These are phyloP conservation scores for Plantago coronopus DNA, from an alignment of 305 asterid genomes.

Conservation along the genomic window DNA sequence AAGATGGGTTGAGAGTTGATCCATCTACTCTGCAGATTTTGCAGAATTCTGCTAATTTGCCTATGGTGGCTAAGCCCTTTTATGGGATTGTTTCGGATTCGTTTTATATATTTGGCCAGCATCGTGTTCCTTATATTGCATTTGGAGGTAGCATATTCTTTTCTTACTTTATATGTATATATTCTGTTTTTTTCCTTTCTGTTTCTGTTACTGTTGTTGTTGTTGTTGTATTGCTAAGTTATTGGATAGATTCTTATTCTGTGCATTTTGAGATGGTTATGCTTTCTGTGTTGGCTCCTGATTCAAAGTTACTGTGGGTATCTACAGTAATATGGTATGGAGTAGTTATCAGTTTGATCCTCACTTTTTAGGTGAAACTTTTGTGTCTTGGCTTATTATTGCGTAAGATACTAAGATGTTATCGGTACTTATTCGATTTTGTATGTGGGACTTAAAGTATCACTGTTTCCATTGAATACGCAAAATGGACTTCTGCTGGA, in stretches of 20 bases:
- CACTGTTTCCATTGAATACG: too few relatives aligned
- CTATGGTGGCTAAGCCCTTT: slow-evolving; percentile 93
- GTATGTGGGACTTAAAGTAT: too few relatives aligned
- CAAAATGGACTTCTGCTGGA: too few relatives aligned
- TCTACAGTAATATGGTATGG: not conserved
- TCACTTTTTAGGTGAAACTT: too few relatives aligned
- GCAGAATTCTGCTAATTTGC: slow-evolving; percentile 82
- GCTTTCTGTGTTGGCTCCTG: not conserved
- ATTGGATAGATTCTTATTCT: not conserved
- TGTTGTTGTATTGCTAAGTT: slow-evolving; percentile 7
- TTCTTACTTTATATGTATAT: not conserved
- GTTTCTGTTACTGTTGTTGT: too few relatives aligned
- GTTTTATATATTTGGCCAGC: slow-evolving; percentile 75
- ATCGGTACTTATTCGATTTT: too few relatives aligned
- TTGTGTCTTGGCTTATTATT: not conserved
- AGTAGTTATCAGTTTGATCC: too few relatives aligned
- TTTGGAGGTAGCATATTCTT: slow-evolving; percentile 54
- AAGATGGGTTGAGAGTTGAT: slow-evolving; percentile 74
- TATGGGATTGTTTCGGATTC: slow-evolving; percentile 88
- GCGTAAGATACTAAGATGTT: too few relatives aligned
- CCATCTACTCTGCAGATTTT: slow-evolving; percentile 84
- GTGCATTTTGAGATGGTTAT: not conserved
- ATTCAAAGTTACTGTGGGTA: not conserved
- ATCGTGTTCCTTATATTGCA: slow-evolving; percentile 86
- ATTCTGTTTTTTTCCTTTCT: not conserved